Conservation (phyloP, 1,139 yeast genomes). For the Saccharomycopsis hybrid region DNA sequence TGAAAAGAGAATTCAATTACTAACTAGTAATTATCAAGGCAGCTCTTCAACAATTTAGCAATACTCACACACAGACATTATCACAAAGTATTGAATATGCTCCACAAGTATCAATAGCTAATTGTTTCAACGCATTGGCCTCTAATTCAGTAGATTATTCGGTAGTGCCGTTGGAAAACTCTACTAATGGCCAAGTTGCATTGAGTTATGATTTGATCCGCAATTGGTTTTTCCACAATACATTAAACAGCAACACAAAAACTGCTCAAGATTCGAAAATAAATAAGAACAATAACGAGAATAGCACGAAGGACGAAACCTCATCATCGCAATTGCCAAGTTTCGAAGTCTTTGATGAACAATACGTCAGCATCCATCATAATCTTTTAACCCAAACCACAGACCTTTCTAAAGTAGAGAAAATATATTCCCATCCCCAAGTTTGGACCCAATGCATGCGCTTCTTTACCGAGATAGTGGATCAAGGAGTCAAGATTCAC, state of each 20-base stretch:
- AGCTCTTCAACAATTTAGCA: constrained; percentile 38
- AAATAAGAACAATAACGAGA: constrained; percentile 3
- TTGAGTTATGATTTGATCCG: constrained; percentile 76
- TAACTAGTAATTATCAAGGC: too few species aligned
- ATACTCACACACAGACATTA: too few species aligned
- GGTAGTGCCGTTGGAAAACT: constrained; percentile 90
- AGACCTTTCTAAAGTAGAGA: constrained; percentile 39
- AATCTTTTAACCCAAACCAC: constrained; percentile 52
- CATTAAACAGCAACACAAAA: background rate
- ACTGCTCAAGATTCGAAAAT: too few species aligned
- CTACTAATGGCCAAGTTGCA: constrained; percentile 90
- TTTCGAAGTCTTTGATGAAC: constrained; percentile 64
- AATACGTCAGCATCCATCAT: constrained; percentile 78
- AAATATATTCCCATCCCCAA: constrained; percentile 88
- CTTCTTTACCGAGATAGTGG: constrained; percentile 38
- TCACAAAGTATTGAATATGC: constrained; percentile 32
- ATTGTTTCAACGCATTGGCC: constrained; percentile 55
- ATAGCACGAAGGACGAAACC: background rate
- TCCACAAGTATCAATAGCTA: constrained; percentile 48
- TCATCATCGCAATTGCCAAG: constrained; percentile 13
- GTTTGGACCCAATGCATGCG: constrained; percentile 89
- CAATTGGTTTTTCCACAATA: constrained; percentile 55
- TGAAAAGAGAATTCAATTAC: too few species aligned
- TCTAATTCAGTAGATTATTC: constrained; percentile 52
- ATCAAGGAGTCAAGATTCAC: constrained; percentile 32